phyloP scores from a whole-genome alignment of 2,329 filamentous ascomycete species.

The Leptographium procerum region DNA sequence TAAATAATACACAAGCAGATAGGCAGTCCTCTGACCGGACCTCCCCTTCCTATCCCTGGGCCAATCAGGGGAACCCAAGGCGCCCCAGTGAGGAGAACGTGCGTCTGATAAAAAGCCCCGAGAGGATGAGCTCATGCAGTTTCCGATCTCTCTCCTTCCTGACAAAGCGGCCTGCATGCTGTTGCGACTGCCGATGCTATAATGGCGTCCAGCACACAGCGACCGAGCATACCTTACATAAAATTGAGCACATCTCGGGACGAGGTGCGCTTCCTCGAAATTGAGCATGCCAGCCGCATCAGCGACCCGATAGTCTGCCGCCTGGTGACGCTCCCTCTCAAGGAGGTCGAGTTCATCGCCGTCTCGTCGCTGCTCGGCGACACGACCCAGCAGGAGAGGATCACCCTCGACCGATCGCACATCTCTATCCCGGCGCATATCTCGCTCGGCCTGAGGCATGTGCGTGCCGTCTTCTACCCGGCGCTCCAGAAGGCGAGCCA shows the following conservation, averaged over 20 bases:
- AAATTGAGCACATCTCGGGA: not conserved
- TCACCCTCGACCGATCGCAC: not conserved
- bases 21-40: no score
- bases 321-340: not conserved
- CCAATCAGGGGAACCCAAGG: no score
- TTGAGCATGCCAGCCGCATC: not conserved
- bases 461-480: conserved; percentile 1
- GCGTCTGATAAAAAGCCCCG: not conserved
- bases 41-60: no score
- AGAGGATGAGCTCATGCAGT: not conserved
- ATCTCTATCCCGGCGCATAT: not conserved
- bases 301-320: not conserved
- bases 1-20: no score
- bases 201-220: not conserved
- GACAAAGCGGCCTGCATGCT: not conserved
- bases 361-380: not conserved
- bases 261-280: conserved; percentile 1
- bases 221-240: not conserved
- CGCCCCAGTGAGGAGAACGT: no score
- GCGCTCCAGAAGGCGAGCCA: not conserved
- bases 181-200: not conserved
- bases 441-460: not conserved
- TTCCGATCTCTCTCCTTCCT: not conserved
- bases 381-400: not conserved
- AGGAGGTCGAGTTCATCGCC: not conserved